Evolutionary conservation across 768 basidiomycete species (phyloP), one percentile per base, ranked within the genome.

Genomic region (Leccinum disarticulatum): DNA sequence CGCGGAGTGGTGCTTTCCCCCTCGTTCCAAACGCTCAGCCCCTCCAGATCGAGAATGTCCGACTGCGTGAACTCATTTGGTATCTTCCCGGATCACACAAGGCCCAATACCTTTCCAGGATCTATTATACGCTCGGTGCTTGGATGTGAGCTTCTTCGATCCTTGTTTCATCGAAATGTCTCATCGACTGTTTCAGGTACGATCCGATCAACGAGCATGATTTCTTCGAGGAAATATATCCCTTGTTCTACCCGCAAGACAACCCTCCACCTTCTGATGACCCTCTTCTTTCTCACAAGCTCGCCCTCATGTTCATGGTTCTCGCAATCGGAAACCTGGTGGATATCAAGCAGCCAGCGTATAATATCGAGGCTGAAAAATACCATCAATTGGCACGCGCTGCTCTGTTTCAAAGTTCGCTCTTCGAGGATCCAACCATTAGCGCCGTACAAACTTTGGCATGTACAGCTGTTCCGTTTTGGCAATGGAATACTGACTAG

Each of bases 341-440:
- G 80, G 81, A 88, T 66, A 78, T 79, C 4, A 70, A 76, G 17
- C 72, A 83, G 38, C 75, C 81, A 15, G 80, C 86, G 0, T 88
- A 87, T 66, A 85, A 79, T 54, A 67, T 87, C 48, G 87, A 89
- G 56, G 87, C 87, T 1, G 86, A 88, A 68, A 87, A 87, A 67
- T 88, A 85, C 62, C 81, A 88, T 63, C 86, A 87, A 58, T 73
- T 88, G 17, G 85, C 86, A 3, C 81, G 84, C 59, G 86, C 87
- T 2, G 78, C 87, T 1, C 76, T 88, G 19, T 88, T 87, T 73
- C 80, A 85, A 54, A 77, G 79, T 60, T 82, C 84, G 1, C 80
- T 88, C 51, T 84, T 88, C 62, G 86, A 88, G 63, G 82, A 85
- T 38, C 87, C 87, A 17, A 88, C 87, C 0, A 77, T 88, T 54